Evolutionary conservation across 257 asterid species (phyloP).

Genomic region (Salvia miltiorrhiza): DNA sequence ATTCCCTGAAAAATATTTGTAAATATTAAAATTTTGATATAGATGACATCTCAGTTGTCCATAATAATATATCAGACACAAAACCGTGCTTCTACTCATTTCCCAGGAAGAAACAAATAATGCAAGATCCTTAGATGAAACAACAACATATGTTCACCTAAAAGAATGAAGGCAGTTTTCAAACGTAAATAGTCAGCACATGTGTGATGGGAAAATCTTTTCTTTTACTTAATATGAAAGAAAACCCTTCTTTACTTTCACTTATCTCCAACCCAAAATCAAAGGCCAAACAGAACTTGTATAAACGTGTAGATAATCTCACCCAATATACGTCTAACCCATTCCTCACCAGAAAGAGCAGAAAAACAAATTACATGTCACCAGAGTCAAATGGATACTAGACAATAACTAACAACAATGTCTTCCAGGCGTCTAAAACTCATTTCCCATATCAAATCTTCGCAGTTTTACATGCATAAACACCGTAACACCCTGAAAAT

Average conservation of each 20-base stretch:
- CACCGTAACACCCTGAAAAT: neutral
- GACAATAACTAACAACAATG: neutral
- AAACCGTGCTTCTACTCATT: neutral
- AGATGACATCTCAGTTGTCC: neutral
- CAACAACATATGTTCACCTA: neutral
- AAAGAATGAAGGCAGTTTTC: constrained; percentile 6
- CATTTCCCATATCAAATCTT: neutral
- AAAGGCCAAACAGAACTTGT: neutral
- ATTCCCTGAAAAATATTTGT: constrained; percentile 45
- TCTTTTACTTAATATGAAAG: neutral
- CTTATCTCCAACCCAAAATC: neutral
- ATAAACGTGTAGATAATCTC: neutral
- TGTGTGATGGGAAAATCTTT: neutral
- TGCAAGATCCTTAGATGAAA: neutral
- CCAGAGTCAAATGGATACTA: neutral
- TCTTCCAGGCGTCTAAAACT: neutral
- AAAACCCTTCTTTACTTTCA: neutral
- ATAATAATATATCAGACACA: neutral
- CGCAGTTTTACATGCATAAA: neutral
- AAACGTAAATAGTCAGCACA: neutral
- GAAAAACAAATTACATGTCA: neutral
- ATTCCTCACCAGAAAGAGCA: neutral
- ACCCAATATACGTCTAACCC: neutral
- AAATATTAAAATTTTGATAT: neutral
- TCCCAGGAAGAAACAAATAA: neutral